Evolutionary conservation across 2,329 filamentous ascomycete genomes (phyloP).

Genomic region (Diaporthe citriasiana): DNA sequence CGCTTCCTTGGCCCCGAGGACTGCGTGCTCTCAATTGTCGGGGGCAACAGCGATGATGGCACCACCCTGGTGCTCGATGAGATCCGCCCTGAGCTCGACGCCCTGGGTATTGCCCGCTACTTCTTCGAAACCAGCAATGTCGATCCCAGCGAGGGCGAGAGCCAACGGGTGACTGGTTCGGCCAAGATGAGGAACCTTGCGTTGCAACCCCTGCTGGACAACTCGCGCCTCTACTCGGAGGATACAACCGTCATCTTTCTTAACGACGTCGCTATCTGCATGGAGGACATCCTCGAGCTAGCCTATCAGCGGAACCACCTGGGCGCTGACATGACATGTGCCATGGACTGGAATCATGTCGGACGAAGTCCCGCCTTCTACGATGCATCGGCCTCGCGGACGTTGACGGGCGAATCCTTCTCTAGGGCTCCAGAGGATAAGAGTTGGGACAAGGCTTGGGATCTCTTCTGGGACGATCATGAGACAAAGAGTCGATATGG

Average conservation of each 20-base stretch:
- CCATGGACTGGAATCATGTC: conserved; percentile 69
- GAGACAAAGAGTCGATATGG: conserved; percentile 52
- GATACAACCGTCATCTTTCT: conserved; percentile 65
- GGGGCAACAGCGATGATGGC: conserved; percentile 60
- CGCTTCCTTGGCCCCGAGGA: conserved; percentile 57
- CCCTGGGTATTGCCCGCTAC: conserved; percentile 57
- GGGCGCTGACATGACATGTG: conserved; percentile 69
- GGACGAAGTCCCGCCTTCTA: conserved; percentile 65
- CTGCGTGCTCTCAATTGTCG: conserved; percentile 60
- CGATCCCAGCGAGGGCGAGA: conserved; percentile 57
- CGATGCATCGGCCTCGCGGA: conserved; percentile 69
- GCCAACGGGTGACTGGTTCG: conserved; percentile 59
- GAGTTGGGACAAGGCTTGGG: conserved; percentile 62
- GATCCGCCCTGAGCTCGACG: conserved; percentile 56
- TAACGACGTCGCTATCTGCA: conserved; percentile 67
- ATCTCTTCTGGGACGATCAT: conserved; percentile 67
- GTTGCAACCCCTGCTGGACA: conserved; percentile 59
- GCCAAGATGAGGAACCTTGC: conserved; percentile 67
- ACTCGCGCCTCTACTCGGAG: conserved; percentile 46
- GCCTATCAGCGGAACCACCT: conserved; percentile 61
- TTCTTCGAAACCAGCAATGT: conserved; percentile 57
- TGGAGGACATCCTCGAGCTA: conserved; percentile 71
- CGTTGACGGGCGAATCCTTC: conserved; percentile 67
- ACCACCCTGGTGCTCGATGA: conserved; percentile 64
- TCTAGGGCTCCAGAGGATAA: conserved; percentile 66